A percentile compares a stretch with the other conserved stretches of the same genome.
These are phyloP conservation scores for Sporodiniella umbellata DNA, from an alignment of 371 early-diverging fungal genomes.

Conservation along the genomic window DNA sequence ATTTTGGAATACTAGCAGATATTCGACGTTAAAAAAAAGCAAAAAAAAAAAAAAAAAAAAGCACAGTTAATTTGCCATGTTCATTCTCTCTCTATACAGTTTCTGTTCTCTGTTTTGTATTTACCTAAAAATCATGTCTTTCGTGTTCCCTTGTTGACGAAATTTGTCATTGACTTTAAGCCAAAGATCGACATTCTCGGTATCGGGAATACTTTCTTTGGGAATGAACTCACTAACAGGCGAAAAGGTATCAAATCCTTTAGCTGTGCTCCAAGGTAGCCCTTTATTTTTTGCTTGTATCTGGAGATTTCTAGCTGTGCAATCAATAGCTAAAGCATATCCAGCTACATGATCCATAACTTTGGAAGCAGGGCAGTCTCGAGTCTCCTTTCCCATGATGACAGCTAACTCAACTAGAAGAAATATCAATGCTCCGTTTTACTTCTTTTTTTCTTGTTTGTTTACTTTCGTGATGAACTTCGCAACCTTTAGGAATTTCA, in stretches of 20 bases:
- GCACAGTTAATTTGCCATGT: too few relatives aligned
- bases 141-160: conserved; percentile 82
- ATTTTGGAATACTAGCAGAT: conserved; percentile 59
- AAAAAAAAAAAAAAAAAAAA: too few relatives aligned
- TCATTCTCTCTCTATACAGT: too few relatives aligned
- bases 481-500: conserved; percentile 76
- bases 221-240: conserved; percentile 86
- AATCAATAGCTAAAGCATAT: conserved; percentile 89
- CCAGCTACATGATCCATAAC: conserved; percentile 74
- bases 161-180: conserved; percentile 78
- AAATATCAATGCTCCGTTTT: neutral
- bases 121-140: conserved; percentile 89
- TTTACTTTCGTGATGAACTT: conserved; percentile 87
- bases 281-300: conserved; percentile 82
- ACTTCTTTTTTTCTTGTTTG: neutral
- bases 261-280: conserved; percentile 89
- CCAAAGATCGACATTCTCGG: conserved; percentile 75
- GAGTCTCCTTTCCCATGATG: conserved; percentile 82
- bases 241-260: conserved; percentile 95
- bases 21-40: neutral
- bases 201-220: conserved; percentile 66
- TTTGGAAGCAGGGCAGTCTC: conserved; percentile 64
- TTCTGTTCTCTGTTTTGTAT: neutral
- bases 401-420: conserved; percentile 85
- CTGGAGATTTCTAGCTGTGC: conserved; percentile 91